These are phyloP conservation scores for Neurospora sp. DNA, from an alignment of 2,329 filamentous ascomycete genomes.

Conservation along the genomic window DNA sequence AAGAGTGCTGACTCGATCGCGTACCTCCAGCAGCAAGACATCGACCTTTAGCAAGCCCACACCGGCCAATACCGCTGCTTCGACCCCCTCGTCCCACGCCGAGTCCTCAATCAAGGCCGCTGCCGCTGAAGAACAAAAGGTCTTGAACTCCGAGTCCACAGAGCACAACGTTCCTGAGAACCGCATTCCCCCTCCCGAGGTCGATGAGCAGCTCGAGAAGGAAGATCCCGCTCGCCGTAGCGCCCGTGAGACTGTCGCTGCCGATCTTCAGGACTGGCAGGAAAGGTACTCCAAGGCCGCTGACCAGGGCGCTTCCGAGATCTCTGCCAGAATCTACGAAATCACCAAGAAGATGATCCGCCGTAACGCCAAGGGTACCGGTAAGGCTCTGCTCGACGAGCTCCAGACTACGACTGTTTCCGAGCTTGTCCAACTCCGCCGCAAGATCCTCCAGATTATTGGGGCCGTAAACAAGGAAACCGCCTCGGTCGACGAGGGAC, in stretches of 20 bases:
- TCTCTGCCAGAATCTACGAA: conserved; percentile 59
- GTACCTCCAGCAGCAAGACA: conserved; percentile 19
- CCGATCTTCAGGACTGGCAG: conserved; percentile 79
- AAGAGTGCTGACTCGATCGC: conserved; percentile 10
- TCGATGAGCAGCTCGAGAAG: conserved; percentile 29
- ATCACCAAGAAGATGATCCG: conserved; percentile 46
- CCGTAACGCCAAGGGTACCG: conserved; percentile 54
- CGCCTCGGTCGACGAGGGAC: conserved; percentile 22
- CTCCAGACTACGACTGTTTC: conserved; percentile 57
- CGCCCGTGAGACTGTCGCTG: conserved; percentile 57
- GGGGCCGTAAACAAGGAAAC: conserved; percentile 39
- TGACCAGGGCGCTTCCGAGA: conserved; percentile 65
- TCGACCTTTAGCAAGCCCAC: conserved; percentile 30
- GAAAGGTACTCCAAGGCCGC: conserved; percentile 77
- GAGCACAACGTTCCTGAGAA: conserved; percentile 17
- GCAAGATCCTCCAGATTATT: conserved; percentile 52
- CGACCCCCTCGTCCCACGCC: conserved; percentile 17
- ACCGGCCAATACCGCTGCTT: conserved; percentile 18
- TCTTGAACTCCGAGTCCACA: neutral
- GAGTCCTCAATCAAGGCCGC: conserved; percentile 1
- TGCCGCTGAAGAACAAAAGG: neutral
- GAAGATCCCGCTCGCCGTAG: conserved; percentile 47
- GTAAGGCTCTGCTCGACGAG: conserved; percentile 54
- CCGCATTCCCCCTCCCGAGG: conserved; percentile 33
- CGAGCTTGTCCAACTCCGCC: conserved; percentile 56